Evolutionary conservation across 345 rosid genomes (phyloP), one percentile per base, ranked within the genome.

Genomic region (Lenwebbia sp.): DNA sequence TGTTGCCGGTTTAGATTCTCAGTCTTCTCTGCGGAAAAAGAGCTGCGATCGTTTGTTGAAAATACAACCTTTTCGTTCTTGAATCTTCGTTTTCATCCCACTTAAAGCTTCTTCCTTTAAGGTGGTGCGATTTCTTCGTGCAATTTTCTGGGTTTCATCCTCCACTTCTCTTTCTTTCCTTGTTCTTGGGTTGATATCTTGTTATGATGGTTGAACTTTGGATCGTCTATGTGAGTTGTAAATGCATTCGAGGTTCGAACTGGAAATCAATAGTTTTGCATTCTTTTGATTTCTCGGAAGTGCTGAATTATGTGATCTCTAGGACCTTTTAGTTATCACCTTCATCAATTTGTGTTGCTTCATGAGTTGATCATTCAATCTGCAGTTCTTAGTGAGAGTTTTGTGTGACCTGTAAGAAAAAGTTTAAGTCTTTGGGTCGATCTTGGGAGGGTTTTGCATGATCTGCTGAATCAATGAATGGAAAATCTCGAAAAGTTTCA

Each of bases 201-300:
- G 78, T 10, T 0, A 21, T 70, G 78, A 8, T 10, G 4, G 78
- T 70, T 1, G 44, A 65, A 8, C 1, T 65, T 17, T 0, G 0
- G 47, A 70, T 70, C 7, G 2, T 70, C 25, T 19, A 40, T 19
- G 19, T 17, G 78, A 19, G 78, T 70, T 15, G 75, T 30, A 37
- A 30, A 62, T 62, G 75, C 41, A 30, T 33, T 62, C 6, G 75
- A 30, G 22, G 75, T 5, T 62, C 33, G 41, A 62, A 30, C 41
- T 30, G 23, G 75, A 62, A 28, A 62, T 15, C 75, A 7, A 1
- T 62, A 19, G 78, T 19, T 30, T 65, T 44, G 76, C 76, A 15
- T 4, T 30, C 76, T 17, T 65, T 65, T 37, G 1, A 33, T 70
- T 33, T 17, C 44, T 70, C 25, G 0, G 78, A 70, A 70, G 5